A percentile compares a stretch with the other conserved stretches of the same genome.
Conservation (phyloP, 1,284 basidiomycete species). For the Takashimella koratensis region DNA sequence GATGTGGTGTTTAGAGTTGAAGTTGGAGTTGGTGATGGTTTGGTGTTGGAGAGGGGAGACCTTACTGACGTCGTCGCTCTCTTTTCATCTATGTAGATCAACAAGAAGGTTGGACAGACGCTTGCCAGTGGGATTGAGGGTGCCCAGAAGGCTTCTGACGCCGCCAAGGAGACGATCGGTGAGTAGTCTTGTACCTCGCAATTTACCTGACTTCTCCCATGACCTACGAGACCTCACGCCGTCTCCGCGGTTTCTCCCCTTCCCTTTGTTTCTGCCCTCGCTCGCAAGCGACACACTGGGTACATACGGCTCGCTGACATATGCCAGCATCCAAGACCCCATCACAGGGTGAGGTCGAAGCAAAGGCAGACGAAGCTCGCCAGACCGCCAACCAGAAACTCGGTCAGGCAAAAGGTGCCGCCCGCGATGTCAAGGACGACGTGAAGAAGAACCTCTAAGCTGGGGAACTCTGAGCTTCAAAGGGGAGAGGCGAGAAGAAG, state of each 20-base stretch:
- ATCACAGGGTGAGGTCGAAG: constrained; percentile 11
- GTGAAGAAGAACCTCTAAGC: constrained; percentile 23
- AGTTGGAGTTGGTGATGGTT: no score
- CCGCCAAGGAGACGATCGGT: constrained; percentile 24
- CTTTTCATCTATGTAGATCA: constrained; percentile 17
- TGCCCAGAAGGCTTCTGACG: constrained; percentile 17
- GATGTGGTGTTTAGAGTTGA: no score
- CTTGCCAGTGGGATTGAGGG: constrained; percentile 29
- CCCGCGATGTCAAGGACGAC: constrained; percentile 27
- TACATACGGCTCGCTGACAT: no score
- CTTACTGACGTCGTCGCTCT: neutral
- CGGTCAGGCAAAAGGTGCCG: constrained; percentile 20
- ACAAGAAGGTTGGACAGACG: constrained; percentile 37
- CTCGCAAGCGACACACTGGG: no score
- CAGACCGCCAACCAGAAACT: constrained; percentile 22
- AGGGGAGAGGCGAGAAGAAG: no score
- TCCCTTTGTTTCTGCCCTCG: no score
- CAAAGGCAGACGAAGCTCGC: constrained; percentile 8
- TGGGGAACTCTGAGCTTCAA: no score
- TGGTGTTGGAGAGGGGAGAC: no score
- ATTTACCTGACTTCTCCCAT: no score
- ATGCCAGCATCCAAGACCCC: constrained; percentile 15
- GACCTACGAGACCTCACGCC: no score
- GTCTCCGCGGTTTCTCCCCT: no score
- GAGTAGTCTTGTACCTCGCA: no score